Evolutionary conservation across 2,329 filamentous ascomycete genomes (phyloP).

Genomic region (Cytospora leucostoma): DNA sequence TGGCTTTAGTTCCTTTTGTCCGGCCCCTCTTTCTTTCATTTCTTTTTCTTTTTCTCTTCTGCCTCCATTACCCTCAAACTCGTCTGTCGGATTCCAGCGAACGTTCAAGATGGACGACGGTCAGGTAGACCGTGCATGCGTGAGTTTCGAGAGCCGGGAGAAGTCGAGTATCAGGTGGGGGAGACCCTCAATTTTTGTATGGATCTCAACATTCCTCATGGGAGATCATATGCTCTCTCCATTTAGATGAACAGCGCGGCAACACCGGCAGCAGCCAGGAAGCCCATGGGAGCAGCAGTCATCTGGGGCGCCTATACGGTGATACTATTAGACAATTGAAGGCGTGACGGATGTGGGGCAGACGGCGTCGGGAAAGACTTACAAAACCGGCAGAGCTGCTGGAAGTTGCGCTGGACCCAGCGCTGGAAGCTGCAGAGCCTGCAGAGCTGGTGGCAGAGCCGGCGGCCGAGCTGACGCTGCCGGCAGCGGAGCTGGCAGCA

Average conservation of each 20-base stretch:
- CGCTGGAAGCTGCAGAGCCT: conserved; percentile 28
- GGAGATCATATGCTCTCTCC: not conserved
- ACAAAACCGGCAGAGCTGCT: not conserved
- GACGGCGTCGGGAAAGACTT: not conserved
- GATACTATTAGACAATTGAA: conserved; percentile 18
- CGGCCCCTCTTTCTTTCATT: conserved; percentile 8
- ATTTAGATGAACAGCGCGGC: conserved; percentile 52
- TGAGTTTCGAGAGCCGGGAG: conserved; percentile 21
- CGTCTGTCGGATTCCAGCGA: conserved; percentile 7
- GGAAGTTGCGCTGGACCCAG: too few relatives aligned
- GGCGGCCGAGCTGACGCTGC: conserved; percentile 7
- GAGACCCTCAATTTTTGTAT: conserved; percentile 1
- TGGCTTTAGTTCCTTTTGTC: not conserved
- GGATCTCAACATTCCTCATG: not conserved
- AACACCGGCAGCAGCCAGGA: conserved; percentile 52
- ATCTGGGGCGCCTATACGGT: conserved; percentile 40
- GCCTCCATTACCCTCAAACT: conserved; percentile 13
- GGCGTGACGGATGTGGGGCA: not conserved
- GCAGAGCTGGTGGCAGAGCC: conserved; percentile 27
- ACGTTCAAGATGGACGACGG: conserved; percentile 11
- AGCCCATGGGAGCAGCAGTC: conserved; percentile 48
- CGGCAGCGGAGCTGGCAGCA: conserved; percentile 7
- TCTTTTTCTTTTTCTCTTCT: conserved; percentile 3
- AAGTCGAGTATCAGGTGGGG: conserved; percentile 20
- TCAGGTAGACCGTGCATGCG: conserved; percentile 4